Conservation (phyloP, 164 flowering plant genomes). For the Liquidambar formosana region DNA sequence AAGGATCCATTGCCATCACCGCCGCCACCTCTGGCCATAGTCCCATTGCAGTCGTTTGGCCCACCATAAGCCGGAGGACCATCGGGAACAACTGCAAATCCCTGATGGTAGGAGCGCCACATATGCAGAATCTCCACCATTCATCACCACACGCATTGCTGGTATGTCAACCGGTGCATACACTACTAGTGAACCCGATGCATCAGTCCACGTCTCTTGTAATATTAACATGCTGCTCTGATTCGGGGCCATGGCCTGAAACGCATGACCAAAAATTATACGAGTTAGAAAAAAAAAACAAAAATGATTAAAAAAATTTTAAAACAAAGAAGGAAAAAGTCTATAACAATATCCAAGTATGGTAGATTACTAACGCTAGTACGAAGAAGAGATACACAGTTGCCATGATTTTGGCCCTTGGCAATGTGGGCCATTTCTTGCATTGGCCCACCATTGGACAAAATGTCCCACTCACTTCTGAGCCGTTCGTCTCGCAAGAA, state of each 20-base stretch:
- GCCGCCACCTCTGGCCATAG: not conserved
- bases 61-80: conserved; percentile 3
- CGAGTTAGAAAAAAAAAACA: too few relatives aligned
- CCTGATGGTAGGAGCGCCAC: conserved; percentile 66
- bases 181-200: conserved; percentile 41
- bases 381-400: conserved; percentile 57
- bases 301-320: too few relatives aligned
- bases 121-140: conserved; percentile 46
- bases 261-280: not conserved
- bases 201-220: conserved; percentile 58
- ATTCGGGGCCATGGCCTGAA: conserved; percentile 28
- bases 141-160: conserved; percentile 37
- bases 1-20: conserved; percentile 32
- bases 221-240: conserved; percentile 42
- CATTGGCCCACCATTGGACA: conserved; percentile 59
- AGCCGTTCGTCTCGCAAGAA: conserved; percentile 51
- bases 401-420: conserved; percentile 60
- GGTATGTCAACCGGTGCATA: conserved; percentile 51
- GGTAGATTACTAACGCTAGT: conserved; percentile 34
- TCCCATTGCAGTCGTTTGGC: conserved; percentile 9
- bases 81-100: conserved; percentile 52
- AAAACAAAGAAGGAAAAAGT: not conserved
- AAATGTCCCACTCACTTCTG: conserved; percentile 73
- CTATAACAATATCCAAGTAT: not conserved
- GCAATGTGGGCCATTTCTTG: conserved; percentile 60